Evolutionary conservation across 768 basidiomycete genomes (phyloP).

Genomic region (Podaxis sp.): DNA sequence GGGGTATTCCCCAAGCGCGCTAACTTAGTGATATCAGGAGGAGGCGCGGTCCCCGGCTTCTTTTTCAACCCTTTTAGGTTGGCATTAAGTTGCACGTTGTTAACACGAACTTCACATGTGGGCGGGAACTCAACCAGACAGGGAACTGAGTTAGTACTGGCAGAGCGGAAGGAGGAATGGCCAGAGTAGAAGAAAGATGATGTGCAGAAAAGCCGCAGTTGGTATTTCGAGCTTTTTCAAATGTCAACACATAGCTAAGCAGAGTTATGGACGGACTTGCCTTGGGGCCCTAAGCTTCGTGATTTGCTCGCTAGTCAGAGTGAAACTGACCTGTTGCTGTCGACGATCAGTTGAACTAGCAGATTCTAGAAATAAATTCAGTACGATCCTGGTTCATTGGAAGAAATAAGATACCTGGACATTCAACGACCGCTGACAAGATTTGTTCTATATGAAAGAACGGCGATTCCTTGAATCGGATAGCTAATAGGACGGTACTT

Average conservation of each 20-base stretch:
- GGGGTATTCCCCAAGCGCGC: constrained; percentile 38
- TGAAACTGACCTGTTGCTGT: constrained; percentile 59
- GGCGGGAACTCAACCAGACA: constrained; percentile 90
- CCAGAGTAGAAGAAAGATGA: constrained; percentile 72
- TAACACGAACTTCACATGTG: constrained; percentile 89
- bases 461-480: constrained; percentile 80
- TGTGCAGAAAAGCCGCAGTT: constrained; percentile 87
- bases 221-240: constrained; percentile 58
- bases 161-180: constrained; percentile 48
- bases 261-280: constrained; percentile 37
- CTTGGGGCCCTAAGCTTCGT: constrained; percentile 54
- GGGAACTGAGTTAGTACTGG: constrained; percentile 38
- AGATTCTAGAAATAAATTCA: constrained; percentile 52
- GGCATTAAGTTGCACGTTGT: constrained; percentile 63
- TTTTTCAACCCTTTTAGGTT: constrained; percentile 93
- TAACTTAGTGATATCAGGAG: constrained; percentile 61
- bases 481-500: constrained; percentile 38
- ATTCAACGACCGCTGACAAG: constrained; percentile 67
- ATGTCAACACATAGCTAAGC: constrained; percentile 5
- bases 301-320: constrained; percentile 64
- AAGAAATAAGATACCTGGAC: constrained; percentile 58
- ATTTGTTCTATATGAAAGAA: constrained; percentile 70
- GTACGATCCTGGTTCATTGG: not conserved
- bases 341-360: constrained; percentile 77
- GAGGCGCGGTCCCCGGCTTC: constrained; percentile 92